Evolutionary conservation across 345 rosid species (phyloP).

Genomic region (Odontarrhena argentea): DNA sequence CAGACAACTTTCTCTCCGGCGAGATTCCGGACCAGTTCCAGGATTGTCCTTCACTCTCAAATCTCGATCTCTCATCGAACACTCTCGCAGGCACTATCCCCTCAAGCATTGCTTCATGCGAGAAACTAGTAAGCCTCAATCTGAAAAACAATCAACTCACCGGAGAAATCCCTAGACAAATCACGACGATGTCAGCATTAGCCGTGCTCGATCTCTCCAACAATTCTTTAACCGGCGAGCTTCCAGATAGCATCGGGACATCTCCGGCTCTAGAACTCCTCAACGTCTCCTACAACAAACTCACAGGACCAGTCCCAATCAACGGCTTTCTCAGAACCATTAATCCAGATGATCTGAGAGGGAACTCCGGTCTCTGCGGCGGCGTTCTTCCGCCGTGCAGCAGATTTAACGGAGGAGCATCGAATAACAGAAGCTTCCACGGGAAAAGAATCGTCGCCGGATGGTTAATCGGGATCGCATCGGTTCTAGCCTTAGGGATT

Average conservation of each 20-base stretch:
- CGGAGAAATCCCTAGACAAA: conserved; percentile 68
- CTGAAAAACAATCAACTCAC: conserved; percentile 63
- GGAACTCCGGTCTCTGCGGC: conserved; percentile 79
- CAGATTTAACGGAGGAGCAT: conserved; percentile 37
- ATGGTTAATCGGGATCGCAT: conserved; percentile 69
- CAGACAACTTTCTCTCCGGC: conserved; percentile 67
- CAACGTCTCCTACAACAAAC: conserved; percentile 77
- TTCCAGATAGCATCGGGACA: conserved; percentile 73
- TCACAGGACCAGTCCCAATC: conserved; percentile 79
- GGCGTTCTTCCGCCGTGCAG: conserved; percentile 81
- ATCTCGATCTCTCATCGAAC: conserved; percentile 84
- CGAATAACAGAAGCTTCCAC: conserved; percentile 48
- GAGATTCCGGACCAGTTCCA: conserved; percentile 88
- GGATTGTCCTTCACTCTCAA: conserved; percentile 83
- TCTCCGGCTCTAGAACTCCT: conserved; percentile 82
- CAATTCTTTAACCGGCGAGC: conserved; percentile 72
- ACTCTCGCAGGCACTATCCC: conserved; percentile 72
- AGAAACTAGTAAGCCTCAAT: conserved; percentile 70
- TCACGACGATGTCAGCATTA: conserved; percentile 79
- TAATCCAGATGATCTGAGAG: conserved; percentile 70
- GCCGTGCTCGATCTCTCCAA: conserved; percentile 87
- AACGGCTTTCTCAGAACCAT: conserved; percentile 78
- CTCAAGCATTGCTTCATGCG: conserved; percentile 81
- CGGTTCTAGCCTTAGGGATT: conserved; percentile 57
- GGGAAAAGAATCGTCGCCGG: conserved; percentile 56